Conservation (phyloP, 306 rosid species). For the Luffa aegyptiaca region DNA sequence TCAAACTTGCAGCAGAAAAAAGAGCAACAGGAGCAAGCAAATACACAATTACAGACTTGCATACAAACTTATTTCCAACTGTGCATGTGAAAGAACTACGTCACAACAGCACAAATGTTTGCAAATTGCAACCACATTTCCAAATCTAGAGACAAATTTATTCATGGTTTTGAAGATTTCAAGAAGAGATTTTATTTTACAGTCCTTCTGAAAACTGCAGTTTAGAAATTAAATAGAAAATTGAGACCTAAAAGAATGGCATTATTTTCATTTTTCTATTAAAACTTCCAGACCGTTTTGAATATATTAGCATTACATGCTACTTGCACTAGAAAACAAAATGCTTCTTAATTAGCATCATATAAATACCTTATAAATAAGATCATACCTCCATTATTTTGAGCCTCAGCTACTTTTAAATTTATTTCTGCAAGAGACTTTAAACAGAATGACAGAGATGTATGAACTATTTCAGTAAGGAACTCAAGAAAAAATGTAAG, state of each 20-base stretch:
- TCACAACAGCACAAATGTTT: not conserved
- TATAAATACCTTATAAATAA: not conserved
- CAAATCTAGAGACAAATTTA: not conserved
- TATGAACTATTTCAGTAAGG: conserved; percentile 1
- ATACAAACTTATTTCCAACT: not conserved
- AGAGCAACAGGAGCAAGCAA: not conserved
- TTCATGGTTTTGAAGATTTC: not conserved
- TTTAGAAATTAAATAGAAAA: not conserved
- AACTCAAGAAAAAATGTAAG: not conserved
- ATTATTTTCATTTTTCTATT: not conserved
- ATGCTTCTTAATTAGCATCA: not conserved
- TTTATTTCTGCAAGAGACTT: conserved; percentile 86
- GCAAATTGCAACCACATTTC: not conserved
- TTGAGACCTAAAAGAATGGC: not conserved
- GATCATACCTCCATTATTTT: conserved; percentile 73
- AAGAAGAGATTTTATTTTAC: not conserved
- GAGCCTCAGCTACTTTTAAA: conserved; percentile 57
- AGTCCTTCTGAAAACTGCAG: not conserved
- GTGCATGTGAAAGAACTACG: not conserved
- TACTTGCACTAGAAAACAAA: not conserved
- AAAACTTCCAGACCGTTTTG: not conserved
- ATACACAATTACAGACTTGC: not conserved
- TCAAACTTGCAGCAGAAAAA: not conserved
- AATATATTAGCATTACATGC: not conserved
- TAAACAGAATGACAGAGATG: conserved; percentile 24